Evolutionary conservation across 306 rosid species (phyloP).

Genomic region (Cicer arietinum): DNA sequence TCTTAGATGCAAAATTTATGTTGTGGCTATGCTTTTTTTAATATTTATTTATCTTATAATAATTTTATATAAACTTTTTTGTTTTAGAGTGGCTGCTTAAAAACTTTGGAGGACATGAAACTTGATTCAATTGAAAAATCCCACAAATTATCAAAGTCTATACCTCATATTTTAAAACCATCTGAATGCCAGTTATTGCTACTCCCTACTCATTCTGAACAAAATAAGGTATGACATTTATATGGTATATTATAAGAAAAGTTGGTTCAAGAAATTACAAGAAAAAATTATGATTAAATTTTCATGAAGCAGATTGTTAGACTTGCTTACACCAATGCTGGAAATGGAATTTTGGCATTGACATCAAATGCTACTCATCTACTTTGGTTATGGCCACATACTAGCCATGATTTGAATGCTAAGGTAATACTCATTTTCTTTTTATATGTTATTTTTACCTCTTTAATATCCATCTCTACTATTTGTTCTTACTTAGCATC

Average conservation of each 20-base stretch:
- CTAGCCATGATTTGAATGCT: not conserved
- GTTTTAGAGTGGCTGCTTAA: not conserved
- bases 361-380: conserved; percentile 31
- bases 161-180: not conserved
- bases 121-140: conserved; percentile 12
- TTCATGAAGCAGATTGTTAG: conserved; percentile 29
- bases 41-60: too few relatives aligned
- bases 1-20: not conserved
- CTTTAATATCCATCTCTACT: not conserved
- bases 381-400: conserved; percentile 21
- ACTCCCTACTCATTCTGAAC: not conserved
- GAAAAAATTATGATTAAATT: not conserved
- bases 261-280: too few relatives aligned
- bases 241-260: not conserved
- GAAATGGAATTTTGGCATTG: conserved; percentile 31
- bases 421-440: conserved; percentile 28
- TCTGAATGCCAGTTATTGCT: conserved; percentile 14
- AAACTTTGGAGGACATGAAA: not conserved
- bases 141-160: not conserved
- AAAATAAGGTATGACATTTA: conserved; percentile 15
- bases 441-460: conserved; percentile 2
- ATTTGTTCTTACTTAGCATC: not conserved
- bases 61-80: not conserved
- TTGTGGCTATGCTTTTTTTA: too few relatives aligned
- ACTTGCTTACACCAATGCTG: not conserved